A percentile compares a stretch with the other conserved stretches of the same genome.
Evolutionary conservation across 768 basidiomycete genomes (phyloP).

Genomic region (Tubosaeta sp.): DNA sequence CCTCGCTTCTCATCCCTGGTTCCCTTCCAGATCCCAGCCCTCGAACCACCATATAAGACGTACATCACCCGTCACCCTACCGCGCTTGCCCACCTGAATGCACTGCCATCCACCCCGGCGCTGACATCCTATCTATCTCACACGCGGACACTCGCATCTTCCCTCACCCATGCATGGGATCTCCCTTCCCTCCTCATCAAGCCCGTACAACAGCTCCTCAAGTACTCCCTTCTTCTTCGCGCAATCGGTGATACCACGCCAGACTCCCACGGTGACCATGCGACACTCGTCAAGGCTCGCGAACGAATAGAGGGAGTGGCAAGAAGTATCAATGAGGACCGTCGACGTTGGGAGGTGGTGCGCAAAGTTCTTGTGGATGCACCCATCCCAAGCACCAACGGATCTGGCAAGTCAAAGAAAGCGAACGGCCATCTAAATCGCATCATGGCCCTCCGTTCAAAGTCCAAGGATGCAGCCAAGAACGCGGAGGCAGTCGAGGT

Average conservation of each 20-base stretch:
- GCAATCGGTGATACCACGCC: constrained; percentile 76
- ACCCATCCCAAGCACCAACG: constrained; percentile 34
- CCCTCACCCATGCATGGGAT: constrained; percentile 87
- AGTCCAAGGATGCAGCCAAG: constrained; percentile 29
- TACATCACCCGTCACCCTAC: constrained; percentile 80
- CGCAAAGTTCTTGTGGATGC: constrained; percentile 59
- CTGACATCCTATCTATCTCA: constrained; percentile 62
- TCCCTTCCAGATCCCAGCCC: constrained; percentile 51
- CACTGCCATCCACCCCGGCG: constrained; percentile 39
- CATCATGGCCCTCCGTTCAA: constrained; percentile 50
- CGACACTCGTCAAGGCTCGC: constrained; percentile 26
- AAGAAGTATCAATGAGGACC: constrained; percentile 71
- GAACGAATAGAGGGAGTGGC: constrained; percentile 67
- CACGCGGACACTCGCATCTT: constrained; percentile 61
- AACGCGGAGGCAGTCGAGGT: constrained; percentile 48
- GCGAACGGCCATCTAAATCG: constrained; percentile 48
- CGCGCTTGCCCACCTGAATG: constrained; percentile 64
- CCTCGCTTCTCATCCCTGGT: not conserved
- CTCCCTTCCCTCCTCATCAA: constrained; percentile 93
- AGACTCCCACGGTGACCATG: constrained; percentile 60
- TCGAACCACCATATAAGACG: constrained; percentile 69
- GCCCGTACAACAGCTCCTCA: constrained; percentile 93
- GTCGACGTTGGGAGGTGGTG: constrained; percentile 73
- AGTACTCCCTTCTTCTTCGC: constrained; percentile 83
- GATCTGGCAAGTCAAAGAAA: constrained; percentile 37